Base-by-base conservation (phyloP, 139 green algal species). In the Gonium pectorale region DNA sequence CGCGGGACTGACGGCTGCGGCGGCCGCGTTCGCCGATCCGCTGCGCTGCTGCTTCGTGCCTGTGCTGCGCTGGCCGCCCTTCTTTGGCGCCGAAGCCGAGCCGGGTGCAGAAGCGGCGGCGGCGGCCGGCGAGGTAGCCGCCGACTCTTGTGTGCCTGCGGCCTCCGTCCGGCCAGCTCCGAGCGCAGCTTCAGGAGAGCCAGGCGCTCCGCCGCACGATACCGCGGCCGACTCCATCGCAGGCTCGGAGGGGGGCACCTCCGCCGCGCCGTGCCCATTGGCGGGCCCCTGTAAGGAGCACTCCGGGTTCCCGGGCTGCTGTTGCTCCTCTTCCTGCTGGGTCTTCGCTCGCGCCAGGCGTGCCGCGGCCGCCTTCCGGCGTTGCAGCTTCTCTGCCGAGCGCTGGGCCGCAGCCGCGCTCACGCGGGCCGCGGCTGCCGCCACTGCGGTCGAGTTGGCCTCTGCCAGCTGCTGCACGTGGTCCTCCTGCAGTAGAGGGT, bases 381-480 rank as follows among this genome's bases (percentile, higher is more conserved):
- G 60, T 31, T 24, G 60, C 4, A 26, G 74, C 74, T 70, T 69
- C 74, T 69, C 59, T 21, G 13, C 37, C 40, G 40, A 21, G 5
- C 41, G 75, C 74, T 71, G 74, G n/a, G 31, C 41, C 19, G 77
- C 62, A 27, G 29, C 40, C 22, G 38, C 37, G 27, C 31, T 4
- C 27, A 27, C 72, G 11, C 6, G 6, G 22, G 43, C 62, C 24
- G 79, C 64, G 5, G 79, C 46, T 27, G 79, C 46, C 46, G 79
- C 64, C 43, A 64, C 11, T 37, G 49, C 64, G 8, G 63, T 41
- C 4, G 46, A 64, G 51, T 85, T 85, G n/a, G 29, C 37, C 26
- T n/a, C 46, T 27, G 79, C 79, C 64, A 85, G 79, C 21, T 54
- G 35, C 44, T 4, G 11, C 41, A 85, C 37, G 29, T 67, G 46